phyloP scores from a whole-genome alignment of 2,329 filamentous ascomycete species.

The Myriosclerotinia curreyana region DNA sequence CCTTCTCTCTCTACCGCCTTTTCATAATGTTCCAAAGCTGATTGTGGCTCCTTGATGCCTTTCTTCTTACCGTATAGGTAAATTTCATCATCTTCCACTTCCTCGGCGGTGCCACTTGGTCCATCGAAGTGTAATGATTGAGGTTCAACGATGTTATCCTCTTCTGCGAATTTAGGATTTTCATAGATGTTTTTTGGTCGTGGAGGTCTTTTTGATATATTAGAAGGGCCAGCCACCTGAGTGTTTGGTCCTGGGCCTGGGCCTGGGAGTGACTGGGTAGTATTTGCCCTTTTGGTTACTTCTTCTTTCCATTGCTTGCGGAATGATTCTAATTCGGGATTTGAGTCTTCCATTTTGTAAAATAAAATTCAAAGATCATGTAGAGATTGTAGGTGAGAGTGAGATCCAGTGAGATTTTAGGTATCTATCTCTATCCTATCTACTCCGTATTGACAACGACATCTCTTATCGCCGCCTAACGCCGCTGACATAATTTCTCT shows the following conservation, averaged over 20 bases:
- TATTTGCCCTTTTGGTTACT: slow-evolving; percentile 36
- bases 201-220: slow-evolving; percentile 28
- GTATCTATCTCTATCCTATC: too few species aligned
- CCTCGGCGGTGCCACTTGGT: slow-evolving; percentile 12
- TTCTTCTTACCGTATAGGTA: slow-evolving; percentile 21
- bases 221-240: slow-evolving; percentile 26
- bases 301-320: slow-evolving; percentile 84
- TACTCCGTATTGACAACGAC: too few species aligned
- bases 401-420: too few species aligned
- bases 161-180: slow-evolving; percentile 20
- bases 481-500: slow-evolving; percentile 22
- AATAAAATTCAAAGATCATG: neutral
- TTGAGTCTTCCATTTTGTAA: slow-evolving; percentile 43
- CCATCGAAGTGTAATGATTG: slow-evolving; percentile 25
- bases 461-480: too few species aligned
- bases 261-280: slow-evolving; percentile 20
- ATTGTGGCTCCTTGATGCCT: slow-evolving; percentile 53
- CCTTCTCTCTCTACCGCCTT: slow-evolving; percentile 84
- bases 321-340: slow-evolving; percentile 80
- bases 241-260: neutral
- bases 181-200: neutral
- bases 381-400: neutral
- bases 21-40: slow-evolving; percentile 91
- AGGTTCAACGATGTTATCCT: slow-evolving; percentile 27
- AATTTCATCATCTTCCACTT: slow-evolving; percentile 19